phyloP scores from a whole-genome alignment of 2,329 filamentous ascomycete genomes.

The Cadophora luteo-olivacea region DNA sequence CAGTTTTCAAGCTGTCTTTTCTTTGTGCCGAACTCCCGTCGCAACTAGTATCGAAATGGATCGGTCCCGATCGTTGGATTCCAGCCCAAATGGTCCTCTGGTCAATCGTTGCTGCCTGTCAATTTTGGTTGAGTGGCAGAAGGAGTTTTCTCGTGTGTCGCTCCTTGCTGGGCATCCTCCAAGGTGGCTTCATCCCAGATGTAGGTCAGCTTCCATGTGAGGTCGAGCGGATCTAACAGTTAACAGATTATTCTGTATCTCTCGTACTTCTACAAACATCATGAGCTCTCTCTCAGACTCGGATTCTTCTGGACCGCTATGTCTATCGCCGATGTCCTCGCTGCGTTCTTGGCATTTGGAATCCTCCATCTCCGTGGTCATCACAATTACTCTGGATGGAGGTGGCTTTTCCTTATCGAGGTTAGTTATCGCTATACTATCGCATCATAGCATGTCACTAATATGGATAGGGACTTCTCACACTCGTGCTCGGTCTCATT shows the following conservation, averaged over 20 bases:
- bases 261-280: conserved; percentile 73
- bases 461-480: conserved; percentile 35
- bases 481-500: conserved; percentile 35
- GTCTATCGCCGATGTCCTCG: conserved; percentile 55
- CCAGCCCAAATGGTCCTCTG: conserved; percentile 60
- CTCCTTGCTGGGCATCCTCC: conserved; percentile 40
- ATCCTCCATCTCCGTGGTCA: conserved; percentile 61
- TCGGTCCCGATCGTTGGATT: conserved; percentile 58
- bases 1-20: conserved; percentile 48
- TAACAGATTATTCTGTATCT: conserved; percentile 61
- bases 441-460: not conserved
- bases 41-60: conserved; percentile 54
- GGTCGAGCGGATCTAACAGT: not conserved
- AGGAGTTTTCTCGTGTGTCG: conserved; percentile 45
- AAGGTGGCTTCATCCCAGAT: conserved; percentile 64
- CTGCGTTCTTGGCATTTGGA: conserved; percentile 62
- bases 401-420: conserved; percentile 58
- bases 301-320: conserved; percentile 72
- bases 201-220: conserved; percentile 48
- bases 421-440: conserved; percentile 32
- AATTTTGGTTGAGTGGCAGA: conserved; percentile 46
- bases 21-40: conserved; percentile 61
- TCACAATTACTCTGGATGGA: conserved; percentile 60
- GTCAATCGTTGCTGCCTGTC: conserved; percentile 61
- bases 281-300: conserved; percentile 67